phyloP scores from a whole-genome alignment of 345 rosid species.

The Populus pruinosa region DNA sequence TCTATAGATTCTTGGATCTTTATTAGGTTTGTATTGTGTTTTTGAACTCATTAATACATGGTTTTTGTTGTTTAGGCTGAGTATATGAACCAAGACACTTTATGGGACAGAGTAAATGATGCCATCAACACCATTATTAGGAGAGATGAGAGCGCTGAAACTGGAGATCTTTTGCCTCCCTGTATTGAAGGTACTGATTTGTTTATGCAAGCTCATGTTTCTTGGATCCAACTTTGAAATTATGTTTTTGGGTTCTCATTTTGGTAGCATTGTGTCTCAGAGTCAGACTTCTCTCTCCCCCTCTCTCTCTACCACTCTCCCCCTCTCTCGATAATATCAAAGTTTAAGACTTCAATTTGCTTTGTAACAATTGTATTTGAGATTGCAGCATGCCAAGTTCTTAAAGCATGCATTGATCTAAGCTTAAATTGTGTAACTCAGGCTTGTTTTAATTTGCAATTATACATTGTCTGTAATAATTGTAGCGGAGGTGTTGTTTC shows the following conservation, averaged over 20 bases:
- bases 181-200: constrained; percentile 82
- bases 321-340: background rate
- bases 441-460: background rate
- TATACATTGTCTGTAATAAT: background rate
- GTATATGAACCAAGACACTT: constrained; percentile 64
- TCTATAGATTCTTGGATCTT: constrained; percentile 18
- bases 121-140: constrained; percentile 87
- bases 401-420: background rate
- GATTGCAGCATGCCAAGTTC: background rate
- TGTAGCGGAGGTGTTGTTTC: background rate
- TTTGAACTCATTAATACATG: background rate
- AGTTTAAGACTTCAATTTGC: constrained; percentile 1
- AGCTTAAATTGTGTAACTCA: background rate
- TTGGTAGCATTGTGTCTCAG: background rate
- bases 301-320: background rate
- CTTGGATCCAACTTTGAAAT: constrained; percentile 16
- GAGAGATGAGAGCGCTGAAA: constrained; percentile 78
- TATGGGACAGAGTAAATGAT: constrained; percentile 93
- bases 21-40: background rate
- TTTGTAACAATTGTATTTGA: background rate
- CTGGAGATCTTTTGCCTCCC: constrained; percentile 87
- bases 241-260: constrained; percentile 6
- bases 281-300: background rate
- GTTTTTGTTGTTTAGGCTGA: constrained; percentile 51
- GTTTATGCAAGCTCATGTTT: background rate